A percentile compares a stretch with the other conserved stretches of the same genome.
These are phyloP conservation scores for Cordyceps militaris DNA, from an alignment of 2,329 filamentous ascomycete genomes.

Conservation along the genomic window DNA sequence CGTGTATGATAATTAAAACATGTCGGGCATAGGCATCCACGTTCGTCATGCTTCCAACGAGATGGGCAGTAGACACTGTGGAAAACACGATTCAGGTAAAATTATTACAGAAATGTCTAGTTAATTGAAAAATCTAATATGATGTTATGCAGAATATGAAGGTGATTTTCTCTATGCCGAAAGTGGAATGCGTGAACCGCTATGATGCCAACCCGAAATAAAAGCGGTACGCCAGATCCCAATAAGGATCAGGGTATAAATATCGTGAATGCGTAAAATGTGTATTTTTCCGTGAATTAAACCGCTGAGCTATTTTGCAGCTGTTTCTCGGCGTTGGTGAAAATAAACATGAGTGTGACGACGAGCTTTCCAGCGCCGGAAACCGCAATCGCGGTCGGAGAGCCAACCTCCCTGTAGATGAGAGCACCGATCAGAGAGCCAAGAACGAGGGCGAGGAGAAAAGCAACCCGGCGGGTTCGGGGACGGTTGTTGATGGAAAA, in stretches of 20 bases:
- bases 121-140: background rate
- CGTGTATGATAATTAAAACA: background rate
- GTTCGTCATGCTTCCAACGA: too few species aligned
- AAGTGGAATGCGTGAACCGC: background rate
- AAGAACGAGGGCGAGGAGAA: constrained; percentile 39
- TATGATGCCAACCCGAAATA: background rate
- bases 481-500: constrained; percentile 40
- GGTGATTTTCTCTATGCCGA: background rate
- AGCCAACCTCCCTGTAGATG: constrained; percentile 37
- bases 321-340: constrained; percentile 31
- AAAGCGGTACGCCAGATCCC: background rate
- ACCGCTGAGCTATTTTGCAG: background rate
- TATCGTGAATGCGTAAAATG: background rate
- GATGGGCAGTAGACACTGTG: too few species aligned
- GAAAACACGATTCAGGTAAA: too few species aligned
- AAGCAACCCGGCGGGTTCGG: constrained; percentile 42
- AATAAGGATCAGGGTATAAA: background rate
- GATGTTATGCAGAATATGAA: background rate
- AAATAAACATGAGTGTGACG: constrained; percentile 38
- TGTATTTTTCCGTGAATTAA: background rate
- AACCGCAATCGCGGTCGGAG: constrained; percentile 35
- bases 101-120: too few species aligned
- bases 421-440: constrained; percentile 47
- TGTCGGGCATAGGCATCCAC: too few species aligned
- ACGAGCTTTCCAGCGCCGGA: constrained; percentile 39